phyloP scores from a whole-genome alignment of 345 rosid genomes.

The Lepidium sativum region DNA sequence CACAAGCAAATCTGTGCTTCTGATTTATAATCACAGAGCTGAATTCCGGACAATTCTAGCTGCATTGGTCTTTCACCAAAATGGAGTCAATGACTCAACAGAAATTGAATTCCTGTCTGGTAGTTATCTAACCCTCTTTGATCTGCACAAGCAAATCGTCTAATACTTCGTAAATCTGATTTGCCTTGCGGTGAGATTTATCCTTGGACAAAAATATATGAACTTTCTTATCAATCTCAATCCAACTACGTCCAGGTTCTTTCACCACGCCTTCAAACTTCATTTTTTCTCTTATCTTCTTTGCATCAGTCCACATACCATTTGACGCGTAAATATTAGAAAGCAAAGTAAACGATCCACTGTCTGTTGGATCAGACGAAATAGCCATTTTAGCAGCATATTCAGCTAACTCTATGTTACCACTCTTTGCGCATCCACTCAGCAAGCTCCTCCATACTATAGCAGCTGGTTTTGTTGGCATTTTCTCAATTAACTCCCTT shows the following conservation, averaged over 20 bases:
- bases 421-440: constrained; percentile 40
- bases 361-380: constrained; percentile 46
- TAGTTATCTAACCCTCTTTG: constrained; percentile 26
- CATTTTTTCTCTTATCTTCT: constrained; percentile 58
- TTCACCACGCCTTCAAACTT: constrained; percentile 47
- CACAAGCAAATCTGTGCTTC: too few species aligned
- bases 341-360: constrained; percentile 56
- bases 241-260: constrained; percentile 77
- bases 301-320: constrained; percentile 66
- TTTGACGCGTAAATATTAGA: constrained; percentile 58
- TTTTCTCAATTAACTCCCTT: constrained; percentile 45
- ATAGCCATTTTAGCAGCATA: constrained; percentile 70
- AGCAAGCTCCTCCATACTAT: constrained; percentile 70
- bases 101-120: background rate
- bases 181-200: constrained; percentile 30
- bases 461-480: constrained; percentile 45
- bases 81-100: background rate
- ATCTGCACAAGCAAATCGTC: constrained; percentile 42
- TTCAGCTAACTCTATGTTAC: constrained; percentile 48
- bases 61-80: background rate
- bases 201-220: constrained; percentile 55
- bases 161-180: constrained; percentile 34
- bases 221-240: constrained; percentile 35
- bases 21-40: background rate
- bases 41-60: background rate